Evolutionary conservation across 1,284 basidiomycete species (phyloP), one percentile per base, ranked within the genome.

Genomic region (Tetrapyrgos nigripes): DNA sequence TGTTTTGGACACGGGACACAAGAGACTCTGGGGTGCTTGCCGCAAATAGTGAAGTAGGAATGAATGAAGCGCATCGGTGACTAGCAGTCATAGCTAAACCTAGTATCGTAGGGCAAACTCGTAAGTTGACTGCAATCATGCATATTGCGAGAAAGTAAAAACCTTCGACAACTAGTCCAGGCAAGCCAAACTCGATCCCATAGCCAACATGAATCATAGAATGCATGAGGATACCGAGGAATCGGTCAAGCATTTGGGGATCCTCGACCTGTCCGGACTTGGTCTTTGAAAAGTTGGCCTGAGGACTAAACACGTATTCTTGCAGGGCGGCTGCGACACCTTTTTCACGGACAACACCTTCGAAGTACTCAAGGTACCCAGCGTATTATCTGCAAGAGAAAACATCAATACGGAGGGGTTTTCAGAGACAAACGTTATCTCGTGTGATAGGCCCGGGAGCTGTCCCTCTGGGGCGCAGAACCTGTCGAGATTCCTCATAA

Each of bases 91-190:
- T 73, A 5, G 80, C 80, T 11, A 83, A 69, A 45, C 81, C 82
- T 79, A 45, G 26, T 23, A 57, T 35, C 31, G 35, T 45, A 23
- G 47, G 26, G 21, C 24, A 24, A 9, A 2, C 9, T 11, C 5
- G 46, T 48, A 28, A 24, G 9, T n/a, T n/a, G n/a, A n/a, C n/a
- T 26, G 26, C 47, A 13, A 49, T 23, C 21, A 21, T 5, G 24
- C 10, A 3, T n/a, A 14, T 29, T 47, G 14, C 53, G 24, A 21
- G 10, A 33, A 14, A 26, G 13, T 24, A 33, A 6, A 35, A 11
- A 85, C 88, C 87, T 79, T 90, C 87, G 2, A 83, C 83, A 17
- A 87, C 70, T 67, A 88, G 81, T 5, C 88, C 89, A 2, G 78
- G 79, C 17, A 89, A 66, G 6, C 80, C 79, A 63, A 91, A 88